These are phyloP conservation scores for Lentinula boryana DNA, from an alignment of 768 basidiomycete species.

Conservation along the genomic window DNA sequence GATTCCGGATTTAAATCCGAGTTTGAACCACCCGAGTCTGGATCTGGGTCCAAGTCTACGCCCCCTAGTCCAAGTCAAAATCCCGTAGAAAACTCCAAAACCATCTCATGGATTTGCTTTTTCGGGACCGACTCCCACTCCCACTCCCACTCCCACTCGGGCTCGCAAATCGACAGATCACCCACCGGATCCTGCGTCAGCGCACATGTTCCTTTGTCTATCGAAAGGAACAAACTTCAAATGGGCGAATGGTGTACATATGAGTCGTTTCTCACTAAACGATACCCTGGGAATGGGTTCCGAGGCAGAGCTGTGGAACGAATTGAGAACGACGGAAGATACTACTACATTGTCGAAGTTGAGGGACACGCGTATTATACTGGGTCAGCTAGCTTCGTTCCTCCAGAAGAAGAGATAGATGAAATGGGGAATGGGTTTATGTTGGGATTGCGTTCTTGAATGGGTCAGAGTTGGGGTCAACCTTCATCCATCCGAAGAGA, in stretches of 20 bases:
- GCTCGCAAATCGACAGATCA: constrained; percentile 33
- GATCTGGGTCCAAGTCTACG: neutral
- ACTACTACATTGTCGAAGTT: constrained; percentile 20
- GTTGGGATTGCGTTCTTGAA: neutral
- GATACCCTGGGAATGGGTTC: constrained; percentile 17
- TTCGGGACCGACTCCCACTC: constrained; percentile 15
- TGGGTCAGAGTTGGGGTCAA: neutral
- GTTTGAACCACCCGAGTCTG: too few species aligned
- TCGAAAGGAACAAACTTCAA: constrained; percentile 21
- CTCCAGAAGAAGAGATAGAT: neutral
- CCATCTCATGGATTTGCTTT: constrained; percentile 24
- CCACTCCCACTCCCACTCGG: constrained; percentile 3
- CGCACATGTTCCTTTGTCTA: constrained; percentile 30
- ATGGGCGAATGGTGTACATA: constrained; percentile 20
- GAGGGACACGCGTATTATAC: constrained; percentile 26
- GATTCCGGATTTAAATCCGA: too few species aligned
- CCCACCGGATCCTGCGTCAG: constrained; percentile 33
- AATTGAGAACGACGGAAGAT: constrained; percentile 5
- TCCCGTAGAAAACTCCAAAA: neutral
- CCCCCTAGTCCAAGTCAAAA: neutral
- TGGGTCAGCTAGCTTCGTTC: constrained; percentile 12
- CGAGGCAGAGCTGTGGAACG: constrained; percentile 17
- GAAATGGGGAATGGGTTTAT: neutral
- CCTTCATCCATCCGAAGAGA: too few species aligned
- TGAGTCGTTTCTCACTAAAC: constrained; percentile 26